Percentiles rank a stretch among this genome's conserved stretches.
Conservation (phyloP, 1,139 yeast species). For the Geotrichum bryndzae region DNA sequence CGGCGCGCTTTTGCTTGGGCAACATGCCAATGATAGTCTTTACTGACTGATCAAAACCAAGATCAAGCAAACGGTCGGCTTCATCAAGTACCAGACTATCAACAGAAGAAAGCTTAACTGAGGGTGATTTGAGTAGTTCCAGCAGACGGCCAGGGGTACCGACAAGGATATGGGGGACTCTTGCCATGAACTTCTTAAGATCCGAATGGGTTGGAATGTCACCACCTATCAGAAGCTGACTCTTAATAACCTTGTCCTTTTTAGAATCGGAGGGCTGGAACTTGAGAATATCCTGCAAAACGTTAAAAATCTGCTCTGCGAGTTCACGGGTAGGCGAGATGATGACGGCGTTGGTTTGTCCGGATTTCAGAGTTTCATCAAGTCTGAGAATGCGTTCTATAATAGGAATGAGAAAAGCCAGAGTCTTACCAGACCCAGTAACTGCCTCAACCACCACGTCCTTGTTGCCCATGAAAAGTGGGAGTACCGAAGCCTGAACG, state of each 20-base stretch:
- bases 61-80: slow-evolving; percentile 82
- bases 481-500: slow-evolving; percentile 93
- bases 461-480: slow-evolving; percentile 77
- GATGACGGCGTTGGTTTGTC: slow-evolving; percentile 66
- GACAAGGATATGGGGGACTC: slow-evolving; percentile 65
- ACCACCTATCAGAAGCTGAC: slow-evolving; percentile 82
- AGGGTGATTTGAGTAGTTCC: slow-evolving; percentile 53
- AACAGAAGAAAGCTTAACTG: slow-evolving; percentile 43
- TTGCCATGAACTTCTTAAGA: slow-evolving; percentile 48
- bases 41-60: slow-evolving; percentile 67
- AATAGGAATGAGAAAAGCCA: slow-evolving; percentile 80
- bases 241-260: slow-evolving; percentile 38
- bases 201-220: slow-evolving; percentile 65
- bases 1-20: slow-evolving; percentile 91
- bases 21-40: slow-evolving; percentile 57
- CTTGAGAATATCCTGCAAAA: slow-evolving; percentile 53
- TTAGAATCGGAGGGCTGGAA: slow-evolving; percentile 48
- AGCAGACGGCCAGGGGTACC: slow-evolving; percentile 91
- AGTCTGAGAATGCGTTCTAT: slow-evolving; percentile 52
- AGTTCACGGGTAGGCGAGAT: slow-evolving; percentile 90
- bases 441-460: slow-evolving; percentile 95
- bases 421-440: slow-evolving; percentile 94
- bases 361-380: slow-evolving; percentile 32
- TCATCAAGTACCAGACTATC: slow-evolving; percentile 83
- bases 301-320: slow-evolving; percentile 73